These are phyloP conservation scores for Phalaenopsis equestris DNA, from an alignment of 106 monocot species.

Conservation along the genomic window DNA sequence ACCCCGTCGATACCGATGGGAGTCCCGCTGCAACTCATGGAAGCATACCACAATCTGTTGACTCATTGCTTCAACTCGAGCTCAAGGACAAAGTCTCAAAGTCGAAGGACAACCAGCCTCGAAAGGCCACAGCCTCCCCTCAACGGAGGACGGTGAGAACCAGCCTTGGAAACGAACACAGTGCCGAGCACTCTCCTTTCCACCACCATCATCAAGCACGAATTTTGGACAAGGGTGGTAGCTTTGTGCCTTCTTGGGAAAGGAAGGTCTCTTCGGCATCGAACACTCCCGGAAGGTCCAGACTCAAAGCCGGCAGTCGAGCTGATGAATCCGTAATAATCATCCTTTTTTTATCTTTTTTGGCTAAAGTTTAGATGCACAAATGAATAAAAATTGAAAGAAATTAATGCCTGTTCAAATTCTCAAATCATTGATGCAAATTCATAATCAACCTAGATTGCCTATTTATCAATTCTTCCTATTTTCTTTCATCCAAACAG, in stretches of 20 bases:
- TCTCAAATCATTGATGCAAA: neutral
- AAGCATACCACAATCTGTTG: neutral
- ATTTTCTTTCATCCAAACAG: neutral
- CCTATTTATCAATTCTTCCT: neutral
- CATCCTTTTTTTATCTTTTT: neutral
- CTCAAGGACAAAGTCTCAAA: neutral
- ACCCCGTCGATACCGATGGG: neutral
- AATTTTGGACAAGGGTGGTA: constrained; percentile 19
- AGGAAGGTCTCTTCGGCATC: constrained; percentile 23
- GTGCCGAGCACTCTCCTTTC: constrained; percentile 45
- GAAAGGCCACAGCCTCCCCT: neutral
- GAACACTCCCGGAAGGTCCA: constrained; percentile 23
- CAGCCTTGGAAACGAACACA: constrained; percentile 29
- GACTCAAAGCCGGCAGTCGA: constrained; percentile 21
- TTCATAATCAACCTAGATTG: neutral
- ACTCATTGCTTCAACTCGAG: neutral
- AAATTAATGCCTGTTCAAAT: neutral
- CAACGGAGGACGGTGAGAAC: constrained; percentile 15
- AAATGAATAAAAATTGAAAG: neutral
- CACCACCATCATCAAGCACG: constrained; percentile 34
- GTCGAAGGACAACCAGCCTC: neutral
- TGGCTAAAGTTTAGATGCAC: neutral
- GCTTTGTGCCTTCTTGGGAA: constrained; percentile 31
- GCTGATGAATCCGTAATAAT: constrained; percentile 43
- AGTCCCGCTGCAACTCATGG: neutral